These are phyloP conservation scores for Fusarium torreyae DNA, from an alignment of 2,329 filamentous ascomycete species.

Conservation along the genomic window DNA sequence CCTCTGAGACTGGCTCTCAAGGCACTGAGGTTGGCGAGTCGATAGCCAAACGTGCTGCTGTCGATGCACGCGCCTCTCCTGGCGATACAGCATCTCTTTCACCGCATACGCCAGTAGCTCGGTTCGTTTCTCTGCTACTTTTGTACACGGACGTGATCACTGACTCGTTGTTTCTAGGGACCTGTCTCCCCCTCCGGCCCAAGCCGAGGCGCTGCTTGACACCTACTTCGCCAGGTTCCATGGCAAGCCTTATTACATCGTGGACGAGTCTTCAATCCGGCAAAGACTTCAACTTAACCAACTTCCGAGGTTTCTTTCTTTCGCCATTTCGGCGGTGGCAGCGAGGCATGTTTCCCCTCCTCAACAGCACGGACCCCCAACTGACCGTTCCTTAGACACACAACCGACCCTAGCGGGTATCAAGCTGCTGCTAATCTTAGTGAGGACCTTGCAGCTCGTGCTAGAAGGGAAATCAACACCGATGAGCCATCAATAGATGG, in stretches of 20 bases:
- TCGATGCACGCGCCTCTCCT: conserved; percentile 55
- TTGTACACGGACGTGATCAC: conserved; percentile 3
- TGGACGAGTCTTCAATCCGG: conserved; percentile 82
- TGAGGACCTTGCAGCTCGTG: conserved; percentile 79
- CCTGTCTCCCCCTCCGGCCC: conserved; percentile 62
- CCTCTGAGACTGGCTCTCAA: conserved; percentile 47
- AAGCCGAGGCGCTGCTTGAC: conserved; percentile 77
- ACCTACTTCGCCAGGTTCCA: conserved; percentile 86
- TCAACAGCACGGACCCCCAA: not conserved
- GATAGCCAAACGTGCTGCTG: conserved; percentile 58
- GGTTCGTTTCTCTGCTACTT: conserved; percentile 28
- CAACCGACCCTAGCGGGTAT: conserved; percentile 76
- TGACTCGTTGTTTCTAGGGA: conserved; percentile 56
- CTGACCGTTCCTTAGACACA: conserved; percentile 66
- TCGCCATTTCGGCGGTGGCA: conserved; percentile 74
- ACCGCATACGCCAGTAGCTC: conserved; percentile 48
- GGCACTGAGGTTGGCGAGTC: conserved; percentile 53
- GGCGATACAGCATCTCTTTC: conserved; percentile 46
- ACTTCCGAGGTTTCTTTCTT: conserved; percentile 68
- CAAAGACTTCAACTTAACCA: conserved; percentile 80
- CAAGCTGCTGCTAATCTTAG: conserved; percentile 77
- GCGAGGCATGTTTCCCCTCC: conserved; percentile 64
- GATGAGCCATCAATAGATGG: conserved; percentile 87
- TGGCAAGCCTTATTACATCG: conserved; percentile 84
- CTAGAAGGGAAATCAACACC: conserved; percentile 79